A percentile compares a stretch with the other conserved stretches of the same genome.
phyloP scores from a whole-genome alignment of 1,284 basidiomycete species.

The Malassezia brasiliensis region DNA sequence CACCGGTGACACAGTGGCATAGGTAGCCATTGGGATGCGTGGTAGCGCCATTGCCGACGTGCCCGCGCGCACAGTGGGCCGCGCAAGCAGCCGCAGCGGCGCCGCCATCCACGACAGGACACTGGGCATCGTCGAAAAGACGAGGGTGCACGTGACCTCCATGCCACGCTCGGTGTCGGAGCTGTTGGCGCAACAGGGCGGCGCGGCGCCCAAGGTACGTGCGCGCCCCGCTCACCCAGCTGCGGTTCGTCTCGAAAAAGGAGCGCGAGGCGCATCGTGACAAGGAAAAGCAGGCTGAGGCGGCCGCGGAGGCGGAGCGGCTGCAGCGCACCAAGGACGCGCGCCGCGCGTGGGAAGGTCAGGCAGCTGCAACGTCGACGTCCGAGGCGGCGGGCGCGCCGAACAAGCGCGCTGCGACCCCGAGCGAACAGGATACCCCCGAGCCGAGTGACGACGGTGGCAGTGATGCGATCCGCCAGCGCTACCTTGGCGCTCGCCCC shows the following conservation, averaged over 20 bases:
- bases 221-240: background rate
- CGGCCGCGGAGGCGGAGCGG: background rate
- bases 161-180: conserved; percentile 14
- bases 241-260: conserved; percentile 10
- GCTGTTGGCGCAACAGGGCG: conserved; percentile 9
- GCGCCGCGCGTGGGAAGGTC: conserved; percentile 7
- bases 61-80: background rate
- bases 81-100: background rate
- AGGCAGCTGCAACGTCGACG: background rate
- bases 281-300: conserved; percentile 1
- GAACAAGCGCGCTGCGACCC: background rate
- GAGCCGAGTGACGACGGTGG: background rate
- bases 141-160: background rate
- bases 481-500: conserved; percentile 35
- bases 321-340: background rate
- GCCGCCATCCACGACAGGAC: conserved; percentile 3
- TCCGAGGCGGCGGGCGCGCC: background rate
- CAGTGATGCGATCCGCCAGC: conserved; percentile 21
- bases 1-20: conserved; percentile 1
- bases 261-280: conserved; percentile 9
- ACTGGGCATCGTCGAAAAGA: background rate
- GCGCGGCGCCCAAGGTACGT: background rate
- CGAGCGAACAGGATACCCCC: background rate
- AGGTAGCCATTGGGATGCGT: background rate
- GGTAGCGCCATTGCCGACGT: background rate